Evolutionary conservation across 352 stramenopile species (phyloP), one percentile per base, ranked within the genome.

Genomic region (Globisporangium alternatum): DNA sequence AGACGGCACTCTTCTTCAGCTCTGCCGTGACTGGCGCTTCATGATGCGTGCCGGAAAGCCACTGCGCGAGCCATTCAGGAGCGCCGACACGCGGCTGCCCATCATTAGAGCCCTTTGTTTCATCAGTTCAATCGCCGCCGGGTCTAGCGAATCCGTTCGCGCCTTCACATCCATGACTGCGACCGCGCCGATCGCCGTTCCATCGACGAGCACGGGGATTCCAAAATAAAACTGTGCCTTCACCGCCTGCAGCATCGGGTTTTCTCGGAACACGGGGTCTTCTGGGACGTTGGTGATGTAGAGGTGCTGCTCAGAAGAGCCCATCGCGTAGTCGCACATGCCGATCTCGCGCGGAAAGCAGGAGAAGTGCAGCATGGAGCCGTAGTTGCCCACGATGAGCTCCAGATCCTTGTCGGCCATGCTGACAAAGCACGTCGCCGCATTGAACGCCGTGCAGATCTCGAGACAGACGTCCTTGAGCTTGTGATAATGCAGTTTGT

Each of bases 261-360:
- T 76, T 56, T 69, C 57, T 51, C 63, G 64, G 30, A 66, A 74
- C 31, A 47, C 30, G 1, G 45, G 21, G n/a, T 67, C 43, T 7
- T 41, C 30, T 8, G 45, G 22, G 4, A 64, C 61, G 44, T 61
- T 48, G 21, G 15, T 33, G 17, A 75, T 33, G 12, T 63, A 45
- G 1, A 75, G 49, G 22, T 60, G 43, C 22, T 69, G 56, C 7
- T 69, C 65, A 0, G 56, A 19, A 5, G 60, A 28, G 12, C 68
- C 66, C 10, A 74, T 60, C 3, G 59, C 37, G 58, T 63, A 63
- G 59, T 74, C 70, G 33, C 70, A 76, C 67, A 76, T 72, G 47
- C 64, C 60, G 31, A 76, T 71, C 39, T 74, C 67, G 21, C 70
- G 64, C 21, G 70, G 67, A 22, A 76, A 45, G 55, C 63, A 71